phyloP scores from a whole-genome alignment of 2,329 filamentous ascomycete genomes.

The Claviceps africana region DNA sequence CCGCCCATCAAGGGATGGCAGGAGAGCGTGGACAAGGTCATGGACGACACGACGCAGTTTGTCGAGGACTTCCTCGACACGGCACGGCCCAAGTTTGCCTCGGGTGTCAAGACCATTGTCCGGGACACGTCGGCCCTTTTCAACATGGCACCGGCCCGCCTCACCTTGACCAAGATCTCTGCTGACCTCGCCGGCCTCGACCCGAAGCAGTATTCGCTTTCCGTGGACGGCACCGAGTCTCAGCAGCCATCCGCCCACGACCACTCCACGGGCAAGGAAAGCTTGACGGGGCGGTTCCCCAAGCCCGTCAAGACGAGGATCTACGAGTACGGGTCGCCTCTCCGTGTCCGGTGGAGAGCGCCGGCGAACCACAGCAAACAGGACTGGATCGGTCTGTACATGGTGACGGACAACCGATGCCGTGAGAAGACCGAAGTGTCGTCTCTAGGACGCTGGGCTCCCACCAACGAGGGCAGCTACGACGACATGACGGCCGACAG shows the following conservation, averaged over 20 bases:
- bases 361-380: conserved; percentile 75
- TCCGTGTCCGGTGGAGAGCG: conserved; percentile 81
- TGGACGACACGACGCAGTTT: conserved; percentile 76
- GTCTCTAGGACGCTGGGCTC: conserved; percentile 79
- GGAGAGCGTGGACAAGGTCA: conserved; percentile 71
- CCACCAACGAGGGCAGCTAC: conserved; percentile 62
- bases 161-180: conserved; percentile 67
- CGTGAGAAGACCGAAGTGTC: conserved; percentile 72
- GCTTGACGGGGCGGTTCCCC: conserved; percentile 52
- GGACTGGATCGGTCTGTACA: conserved; percentile 94
- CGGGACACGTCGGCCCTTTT: conserved; percentile 79
- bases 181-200: conserved; percentile 70
- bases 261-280: conserved; percentile 58
- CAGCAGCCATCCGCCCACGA: conserved; percentile 37
- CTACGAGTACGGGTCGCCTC: conserved; percentile 80
- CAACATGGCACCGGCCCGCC: conserved; percentile 73
- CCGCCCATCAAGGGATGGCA: conserved; percentile 71
- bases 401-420: conserved; percentile 85
- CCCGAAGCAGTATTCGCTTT: conserved; percentile 64
- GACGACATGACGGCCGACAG: conserved; percentile 62
- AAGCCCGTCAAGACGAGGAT: conserved; percentile 60
- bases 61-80: conserved; percentile 83
- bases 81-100: conserved; percentile 71
- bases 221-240: conserved; percentile 53
- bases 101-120: conserved; percentile 74